Conservation (phyloP, 306 rosid genomes). For the Senna siamea region DNA sequence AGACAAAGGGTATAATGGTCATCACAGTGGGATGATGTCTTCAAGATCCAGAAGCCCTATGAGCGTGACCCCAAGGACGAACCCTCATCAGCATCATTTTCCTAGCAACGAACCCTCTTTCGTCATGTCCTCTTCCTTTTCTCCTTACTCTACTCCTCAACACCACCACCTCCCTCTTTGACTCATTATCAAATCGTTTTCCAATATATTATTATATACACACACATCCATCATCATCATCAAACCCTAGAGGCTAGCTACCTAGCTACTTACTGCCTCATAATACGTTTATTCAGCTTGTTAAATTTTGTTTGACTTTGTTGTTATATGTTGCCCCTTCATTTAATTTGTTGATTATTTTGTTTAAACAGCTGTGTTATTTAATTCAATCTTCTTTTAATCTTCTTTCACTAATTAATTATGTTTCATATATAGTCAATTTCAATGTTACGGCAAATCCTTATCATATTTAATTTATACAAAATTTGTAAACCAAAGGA, state of each 20-base stretch:
- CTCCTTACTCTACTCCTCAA: conserved; percentile 46
- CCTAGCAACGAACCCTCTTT: conserved; percentile 39
- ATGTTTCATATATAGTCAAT: too few species aligned
- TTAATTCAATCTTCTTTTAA: too few species aligned
- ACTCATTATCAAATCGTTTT: not conserved
- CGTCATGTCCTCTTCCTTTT: conserved; percentile 50
- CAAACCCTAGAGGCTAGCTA: not conserved
- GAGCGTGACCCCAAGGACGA: conserved; percentile 38
- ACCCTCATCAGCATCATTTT: conserved; percentile 9
- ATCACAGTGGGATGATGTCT: conserved; percentile 33
- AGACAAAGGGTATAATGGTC: conserved; percentile 45
- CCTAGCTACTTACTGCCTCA: too few species aligned
- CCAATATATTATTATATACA: not conserved
- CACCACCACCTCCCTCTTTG: conserved; percentile 59
- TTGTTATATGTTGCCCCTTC: too few species aligned
- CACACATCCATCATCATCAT: not conserved
- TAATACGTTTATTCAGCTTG: too few species aligned
- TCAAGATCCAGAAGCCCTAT: conserved; percentile 38
- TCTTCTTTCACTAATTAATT: too few species aligned
- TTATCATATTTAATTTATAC: too few species aligned
- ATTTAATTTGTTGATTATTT: too few species aligned
- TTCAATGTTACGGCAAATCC: too few species aligned
- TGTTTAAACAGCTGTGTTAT: too few species aligned
- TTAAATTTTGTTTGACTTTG: too few species aligned
- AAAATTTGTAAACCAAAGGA: too few species aligned